Evolutionary conservation across 202 grass and related monocot species (phyloP).

Genomic region (Bolboschoenoplectus hybrid): DNA sequence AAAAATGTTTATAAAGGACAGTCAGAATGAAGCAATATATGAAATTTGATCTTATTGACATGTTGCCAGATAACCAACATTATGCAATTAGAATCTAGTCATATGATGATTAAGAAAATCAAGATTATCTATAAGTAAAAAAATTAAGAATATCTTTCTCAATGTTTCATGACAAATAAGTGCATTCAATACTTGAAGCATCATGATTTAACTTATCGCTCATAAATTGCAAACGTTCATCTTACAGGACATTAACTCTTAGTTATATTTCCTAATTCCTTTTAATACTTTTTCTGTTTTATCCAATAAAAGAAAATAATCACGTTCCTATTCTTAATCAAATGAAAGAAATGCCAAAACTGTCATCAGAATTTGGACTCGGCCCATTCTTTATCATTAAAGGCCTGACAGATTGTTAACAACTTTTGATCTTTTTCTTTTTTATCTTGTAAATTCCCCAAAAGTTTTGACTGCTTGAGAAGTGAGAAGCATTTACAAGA

Average conservation of each 20-base stretch:
- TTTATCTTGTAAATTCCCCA: neutral
- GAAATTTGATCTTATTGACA: neutral
- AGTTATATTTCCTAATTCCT: neutral
- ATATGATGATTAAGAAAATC: neutral
- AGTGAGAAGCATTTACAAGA: neutral
- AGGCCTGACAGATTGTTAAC: neutral
- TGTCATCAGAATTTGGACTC: neutral
- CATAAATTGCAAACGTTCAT: neutral
- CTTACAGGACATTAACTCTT: neutral
- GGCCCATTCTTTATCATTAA: neutral
- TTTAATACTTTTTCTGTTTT: neutral
- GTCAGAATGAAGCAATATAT: neutral
- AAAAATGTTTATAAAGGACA: neutral
- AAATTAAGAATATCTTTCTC: neutral
- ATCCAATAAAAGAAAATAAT: neutral
- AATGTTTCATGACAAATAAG: neutral
- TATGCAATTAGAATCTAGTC: neutral
- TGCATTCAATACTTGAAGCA: neutral
- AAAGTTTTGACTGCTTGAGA: neutral
- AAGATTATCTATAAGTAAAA: slow-evolving; percentile 6
- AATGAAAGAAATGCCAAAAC: neutral
- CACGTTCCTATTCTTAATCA: neutral
- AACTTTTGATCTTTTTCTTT: neutral
- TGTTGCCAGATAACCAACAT: neutral
- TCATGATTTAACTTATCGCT: neutral